Conservation (phyloP, 2,329 filamentous ascomycete genomes). For the Cadophora luteo-olivacea region DNA sequence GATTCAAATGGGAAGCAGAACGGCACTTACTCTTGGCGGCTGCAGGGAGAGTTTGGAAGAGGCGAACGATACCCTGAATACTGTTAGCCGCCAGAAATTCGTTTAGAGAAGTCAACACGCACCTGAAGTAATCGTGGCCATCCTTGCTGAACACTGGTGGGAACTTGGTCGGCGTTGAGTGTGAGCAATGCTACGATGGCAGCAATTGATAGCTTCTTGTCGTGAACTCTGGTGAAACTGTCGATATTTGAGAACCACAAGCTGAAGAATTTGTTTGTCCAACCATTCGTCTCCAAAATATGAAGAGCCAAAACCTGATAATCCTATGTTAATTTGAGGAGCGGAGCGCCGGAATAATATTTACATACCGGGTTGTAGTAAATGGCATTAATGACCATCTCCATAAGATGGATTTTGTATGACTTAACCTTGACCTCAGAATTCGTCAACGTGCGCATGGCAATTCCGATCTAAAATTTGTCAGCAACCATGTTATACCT, state of each 20-base stretch:
- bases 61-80: slow-evolving; percentile 74
- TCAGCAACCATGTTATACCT: slow-evolving; percentile 25
- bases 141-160: slow-evolving; percentile 89
- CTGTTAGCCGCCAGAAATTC: neutral
- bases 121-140: slow-evolving; percentile 86
- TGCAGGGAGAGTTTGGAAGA: slow-evolving; percentile 89
- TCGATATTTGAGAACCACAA: slow-evolving; percentile 98
- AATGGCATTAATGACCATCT: slow-evolving; percentile 97
- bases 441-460: slow-evolving; percentile 80
- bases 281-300: slow-evolving; percentile 86
- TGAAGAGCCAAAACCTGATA: slow-evolving; percentile 72
- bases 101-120: neutral
- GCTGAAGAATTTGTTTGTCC: slow-evolving; percentile 99
- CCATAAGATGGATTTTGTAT: slow-evolving; percentile 95
- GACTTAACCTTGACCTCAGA: slow-evolving; percentile 88
- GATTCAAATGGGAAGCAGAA: neutral
- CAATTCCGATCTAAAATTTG: slow-evolving; percentile 67
- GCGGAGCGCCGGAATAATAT: neutral
- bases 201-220: slow-evolving; percentile 97
- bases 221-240: slow-evolving; percentile 90
- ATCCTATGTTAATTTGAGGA: neutral
- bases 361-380: slow-evolving; percentile 83
- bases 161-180: slow-evolving; percentile 80
- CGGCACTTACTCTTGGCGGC: slow-evolving; percentile 78
- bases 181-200: slow-evolving; percentile 88